A percentile compares a stretch with the other conserved stretches of the same genome.
Evolutionary conservation across 768 basidiomycete genomes (phyloP).

Genomic region (Hirschioporus abietinus): DNA sequence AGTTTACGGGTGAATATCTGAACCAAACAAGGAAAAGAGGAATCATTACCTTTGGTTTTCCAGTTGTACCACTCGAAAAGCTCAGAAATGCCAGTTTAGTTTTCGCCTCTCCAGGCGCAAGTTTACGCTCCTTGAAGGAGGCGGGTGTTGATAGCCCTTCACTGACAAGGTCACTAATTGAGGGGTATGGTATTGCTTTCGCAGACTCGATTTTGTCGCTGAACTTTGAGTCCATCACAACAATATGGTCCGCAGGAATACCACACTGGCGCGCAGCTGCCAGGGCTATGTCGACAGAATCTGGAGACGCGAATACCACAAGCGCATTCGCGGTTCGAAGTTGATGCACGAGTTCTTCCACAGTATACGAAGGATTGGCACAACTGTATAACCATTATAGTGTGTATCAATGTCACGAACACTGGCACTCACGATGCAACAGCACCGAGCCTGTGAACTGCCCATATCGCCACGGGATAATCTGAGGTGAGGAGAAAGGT

Average conservation of each 20-base stretch:
- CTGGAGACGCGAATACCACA: slow-evolving; percentile 44
- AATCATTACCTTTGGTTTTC: slow-evolving; percentile 46
- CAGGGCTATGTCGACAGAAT: slow-evolving; percentile 36
- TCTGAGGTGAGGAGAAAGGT: not conserved
- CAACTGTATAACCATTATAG: slow-evolving; percentile 30
- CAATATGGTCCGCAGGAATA: slow-evolving; percentile 38
- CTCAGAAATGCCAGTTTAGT: slow-evolving; percentile 66
- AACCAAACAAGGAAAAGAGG: not conserved
- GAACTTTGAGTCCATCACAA: slow-evolving; percentile 31
- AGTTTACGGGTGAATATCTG: not conserved
- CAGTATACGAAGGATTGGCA: slow-evolving; percentile 56
- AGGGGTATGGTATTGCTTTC: slow-evolving; percentile 14
- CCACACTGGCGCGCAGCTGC: slow-evolving; percentile 37
- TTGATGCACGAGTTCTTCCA: slow-evolving; percentile 56
- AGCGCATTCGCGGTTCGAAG: slow-evolving; percentile 41
- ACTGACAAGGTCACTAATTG: slow-evolving; percentile 43
- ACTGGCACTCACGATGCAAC: slow-evolving; percentile 45
- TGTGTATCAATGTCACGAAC: slow-evolving; percentile 10
- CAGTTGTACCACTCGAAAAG: slow-evolving; percentile 76
- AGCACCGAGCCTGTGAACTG: slow-evolving; percentile 50
- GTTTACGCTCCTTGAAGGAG: slow-evolving; percentile 42
- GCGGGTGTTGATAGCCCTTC: slow-evolving; percentile 37
- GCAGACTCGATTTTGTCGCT: slow-evolving; percentile 3
- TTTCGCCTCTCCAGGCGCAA: slow-evolving; percentile 56
- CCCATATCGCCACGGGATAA: slow-evolving; percentile 54